Base-by-base conservation (phyloP, 352 stramenopile genomes). In the Phytophthora nicotianae region DNA sequence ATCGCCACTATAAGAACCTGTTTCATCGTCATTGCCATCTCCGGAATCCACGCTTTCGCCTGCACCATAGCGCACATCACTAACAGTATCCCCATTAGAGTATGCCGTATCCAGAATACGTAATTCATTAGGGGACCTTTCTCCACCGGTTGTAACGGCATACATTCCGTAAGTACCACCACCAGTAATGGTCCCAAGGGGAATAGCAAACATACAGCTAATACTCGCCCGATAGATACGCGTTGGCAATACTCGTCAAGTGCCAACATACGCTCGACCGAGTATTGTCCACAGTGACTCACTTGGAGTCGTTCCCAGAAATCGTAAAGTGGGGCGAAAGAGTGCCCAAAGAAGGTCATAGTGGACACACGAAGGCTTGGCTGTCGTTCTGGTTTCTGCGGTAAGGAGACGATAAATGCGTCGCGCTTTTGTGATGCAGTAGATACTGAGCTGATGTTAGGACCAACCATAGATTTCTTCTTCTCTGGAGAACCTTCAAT, bases 201-300 rank as follows among this genome's bases (percentile, higher is more conserved):
- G 2, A 64, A 58, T 4, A 74, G 13, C 0, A 68, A 17, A 20
- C 55, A 68, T 7, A 75, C 50, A 0, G 13, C 23, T 29, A 57
- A 19, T 2, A 69, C 62, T 1, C 62, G 66, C 19, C 20, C 13
- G 2, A 52, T 49, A 0, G 62, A 70, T 19, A 50, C 46, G 1
- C 35, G 49, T 19, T 55, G 41, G 37, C 64, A 69, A 37, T 76
- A 75, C 19, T 79, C 58, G 27, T 75, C 54, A 1, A 76, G 50
- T 5, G 59, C 67, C 1, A 64, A 21, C 63, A 76, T 73, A 0
- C 67, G 58, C 43, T 74, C 68, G 4, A 76, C 58, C 19, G 67
- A 79, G 38, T 74, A 79, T 13, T 61, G 68, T 27, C 67, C 67
- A 19, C 68, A 71, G n/a, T 70, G 63, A 51, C 57, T 75, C 1